Evolutionary conservation across 106 monocot genomes (phyloP).

Genomic region (Alisma plantagoaquatica): DNA sequence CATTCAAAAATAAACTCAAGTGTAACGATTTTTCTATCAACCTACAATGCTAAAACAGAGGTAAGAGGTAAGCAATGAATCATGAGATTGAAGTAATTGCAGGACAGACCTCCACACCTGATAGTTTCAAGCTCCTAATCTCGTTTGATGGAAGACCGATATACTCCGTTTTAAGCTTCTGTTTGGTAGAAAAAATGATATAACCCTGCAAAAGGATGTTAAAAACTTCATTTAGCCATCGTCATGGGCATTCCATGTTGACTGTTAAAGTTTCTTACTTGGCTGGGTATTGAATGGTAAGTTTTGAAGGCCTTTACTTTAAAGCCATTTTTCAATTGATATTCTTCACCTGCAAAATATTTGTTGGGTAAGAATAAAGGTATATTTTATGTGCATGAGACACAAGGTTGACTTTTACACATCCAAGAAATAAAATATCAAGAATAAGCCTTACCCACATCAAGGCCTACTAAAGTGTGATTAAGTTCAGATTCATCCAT

Average conservation of each 20-base stretch:
- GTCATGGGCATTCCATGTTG: background rate
- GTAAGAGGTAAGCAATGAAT: too few species aligned
- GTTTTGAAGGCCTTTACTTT: constrained; percentile 91
- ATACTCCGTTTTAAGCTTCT: constrained; percentile 80
- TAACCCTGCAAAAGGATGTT: constrained; percentile 57
- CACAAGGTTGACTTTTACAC: background rate
- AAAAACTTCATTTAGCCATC: background rate
- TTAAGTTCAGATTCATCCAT: constrained; percentile 87
- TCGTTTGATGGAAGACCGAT: constrained; percentile 45
- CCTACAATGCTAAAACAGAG: too few species aligned
- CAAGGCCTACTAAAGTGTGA: constrained; percentile 54
- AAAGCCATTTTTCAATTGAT: constrained; percentile 63
- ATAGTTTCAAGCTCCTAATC: constrained; percentile 63
- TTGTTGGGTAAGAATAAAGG: background rate
- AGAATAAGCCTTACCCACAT: constrained; percentile 37
- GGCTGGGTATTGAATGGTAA: constrained; percentile 84
- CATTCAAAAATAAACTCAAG: background rate
- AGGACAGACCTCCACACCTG: constrained; percentile 92
- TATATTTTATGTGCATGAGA: background rate
- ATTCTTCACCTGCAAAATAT: constrained; percentile 66
- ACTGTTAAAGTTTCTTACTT: constrained; percentile 23
- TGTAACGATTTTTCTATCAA: too few species aligned
- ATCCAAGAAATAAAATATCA: background rate
- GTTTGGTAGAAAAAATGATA: constrained; percentile 72
- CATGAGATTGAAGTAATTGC: too few species aligned